phyloP scores from a whole-genome alignment of 345 rosid species.

The Syzygium grande region DNA sequence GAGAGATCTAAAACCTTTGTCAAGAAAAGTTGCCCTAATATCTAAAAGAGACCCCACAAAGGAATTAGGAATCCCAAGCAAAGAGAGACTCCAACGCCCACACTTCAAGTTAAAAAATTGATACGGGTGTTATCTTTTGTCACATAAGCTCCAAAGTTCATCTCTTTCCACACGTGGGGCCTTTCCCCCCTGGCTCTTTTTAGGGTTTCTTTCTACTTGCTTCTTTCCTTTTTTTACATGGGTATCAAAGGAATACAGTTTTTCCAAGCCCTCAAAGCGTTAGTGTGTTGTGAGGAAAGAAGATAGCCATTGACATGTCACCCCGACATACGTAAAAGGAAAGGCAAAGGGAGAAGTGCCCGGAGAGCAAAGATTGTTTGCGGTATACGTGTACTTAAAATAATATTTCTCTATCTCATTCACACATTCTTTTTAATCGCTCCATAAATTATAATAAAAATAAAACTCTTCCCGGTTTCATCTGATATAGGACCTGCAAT shows the following conservation, averaged over 20 bases:
- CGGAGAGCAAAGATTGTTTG: not conserved
- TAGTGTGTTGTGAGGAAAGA: not conserved
- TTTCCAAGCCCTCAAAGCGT: not conserved
- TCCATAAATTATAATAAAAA: too few species aligned
- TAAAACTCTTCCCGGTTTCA: not conserved
- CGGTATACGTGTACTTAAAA: not conserved
- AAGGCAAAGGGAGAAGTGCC: not conserved
- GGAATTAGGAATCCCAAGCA: not conserved
- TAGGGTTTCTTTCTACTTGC: not conserved
- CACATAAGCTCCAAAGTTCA: not conserved
- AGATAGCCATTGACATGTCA: not conserved
- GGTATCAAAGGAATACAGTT: not conserved
- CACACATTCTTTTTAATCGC: not conserved
- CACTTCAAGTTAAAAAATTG: not conserved
- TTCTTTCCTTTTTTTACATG: not conserved
- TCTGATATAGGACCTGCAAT: not conserved
- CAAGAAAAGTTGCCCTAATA: not conserved
- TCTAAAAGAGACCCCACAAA: not conserved
- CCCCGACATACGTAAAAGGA: not conserved
- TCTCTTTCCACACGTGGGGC: conserved; percentile 3
- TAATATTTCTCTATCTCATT: not conserved
- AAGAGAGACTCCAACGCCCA: not conserved
- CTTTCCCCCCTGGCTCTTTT: not conserved
- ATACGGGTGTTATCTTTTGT: not conserved
- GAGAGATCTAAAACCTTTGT: not conserved